Percentiles rank a stretch among this genome's conserved stretches.
Conservation (phyloP, 169 alveolate species). For the Ichthyophthirius multifiliis region DNA sequence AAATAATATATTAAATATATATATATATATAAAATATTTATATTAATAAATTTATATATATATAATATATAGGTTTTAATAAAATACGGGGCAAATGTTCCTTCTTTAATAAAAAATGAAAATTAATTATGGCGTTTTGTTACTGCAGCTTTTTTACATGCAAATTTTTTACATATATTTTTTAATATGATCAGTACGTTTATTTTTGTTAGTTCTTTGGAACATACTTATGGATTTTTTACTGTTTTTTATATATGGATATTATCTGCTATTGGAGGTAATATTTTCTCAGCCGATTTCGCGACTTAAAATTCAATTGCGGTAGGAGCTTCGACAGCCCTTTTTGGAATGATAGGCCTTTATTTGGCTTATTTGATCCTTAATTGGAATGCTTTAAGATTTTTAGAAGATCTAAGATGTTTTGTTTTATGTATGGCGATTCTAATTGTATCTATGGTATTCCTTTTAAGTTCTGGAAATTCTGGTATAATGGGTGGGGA, state of each 20-base stretch:
- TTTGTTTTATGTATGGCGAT: background rate
- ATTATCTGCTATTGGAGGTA: constrained; percentile 3
- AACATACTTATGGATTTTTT: background rate
- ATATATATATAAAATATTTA: background rate
- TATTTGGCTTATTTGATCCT: background rate
- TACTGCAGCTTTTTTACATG: background rate
- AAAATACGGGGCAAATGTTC: background rate
- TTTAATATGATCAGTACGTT: background rate
- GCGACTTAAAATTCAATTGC: background rate
- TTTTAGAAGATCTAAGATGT: constrained; percentile 1
- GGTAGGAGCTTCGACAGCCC: constrained; percentile 11
- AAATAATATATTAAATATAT: background rate
- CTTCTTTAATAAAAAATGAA: background rate
- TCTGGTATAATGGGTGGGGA: background rate
- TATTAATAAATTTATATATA: background rate
- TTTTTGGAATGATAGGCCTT: background rate
- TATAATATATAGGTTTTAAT: background rate
- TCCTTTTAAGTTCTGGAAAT: background rate
- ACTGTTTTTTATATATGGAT: background rate
- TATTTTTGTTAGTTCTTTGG: background rate
- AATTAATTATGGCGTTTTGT: background rate
- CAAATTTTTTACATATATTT: constrained; percentile 1
- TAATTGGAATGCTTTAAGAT: background rate
- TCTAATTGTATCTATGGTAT: background rate
- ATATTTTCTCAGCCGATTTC: constrained; percentile 9